Base-by-base conservation (phyloP, 2,329 filamentous ascomycete species). In the Xenoacremonium recifei region DNA sequence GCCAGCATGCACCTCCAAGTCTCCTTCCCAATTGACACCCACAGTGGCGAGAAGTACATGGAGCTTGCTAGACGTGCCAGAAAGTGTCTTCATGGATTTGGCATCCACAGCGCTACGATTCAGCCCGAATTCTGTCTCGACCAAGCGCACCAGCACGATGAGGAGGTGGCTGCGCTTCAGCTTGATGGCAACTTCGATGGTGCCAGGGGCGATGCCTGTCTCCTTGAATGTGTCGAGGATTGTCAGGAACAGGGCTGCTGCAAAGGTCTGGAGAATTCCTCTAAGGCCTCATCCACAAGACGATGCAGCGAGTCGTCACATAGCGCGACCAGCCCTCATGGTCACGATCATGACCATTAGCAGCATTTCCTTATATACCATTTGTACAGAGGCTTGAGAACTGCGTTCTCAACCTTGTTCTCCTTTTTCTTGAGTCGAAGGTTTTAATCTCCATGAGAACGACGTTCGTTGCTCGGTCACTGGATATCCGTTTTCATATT, bases 31-130 rank as follows among this genome's bases (percentile, higher is more conserved):
- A 90, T 95, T 64, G 85, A 90, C 60, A 87, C 87, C 36, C 82
- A 90, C 54, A 85, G 85, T 31, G 81, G 80, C 30, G 78, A 80
- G 59, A 82, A 85, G 58, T 99, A 97, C 69, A 99, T 99, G 92
- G 79, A 84, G 50, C 78, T 99, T 29, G 89, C 92, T 16, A 82
- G 82, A 45, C 83, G 86, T 42, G 87, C 95, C 15, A 80, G 91
- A 35, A 84, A 84, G 59, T 99, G 93, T 59, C 81, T 99, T 3
- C 93, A 99, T 65, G 91, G 82, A 25, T 96, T 95, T 57, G 92
- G 93, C 42, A 97, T 99, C 51, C 93, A 99, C 71, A 95, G 88
- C 27, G 92, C 90, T 25, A 99, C 93, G 11, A 97, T 99, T 55
- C 93, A 99, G 67, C 93, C 93, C 5, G 93, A 99, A 65, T 99